These are phyloP conservation scores for Phialemonium atrogriseum DNA, from an alignment of 2,329 filamentous ascomycete species.

Conservation along the genomic window DNA sequence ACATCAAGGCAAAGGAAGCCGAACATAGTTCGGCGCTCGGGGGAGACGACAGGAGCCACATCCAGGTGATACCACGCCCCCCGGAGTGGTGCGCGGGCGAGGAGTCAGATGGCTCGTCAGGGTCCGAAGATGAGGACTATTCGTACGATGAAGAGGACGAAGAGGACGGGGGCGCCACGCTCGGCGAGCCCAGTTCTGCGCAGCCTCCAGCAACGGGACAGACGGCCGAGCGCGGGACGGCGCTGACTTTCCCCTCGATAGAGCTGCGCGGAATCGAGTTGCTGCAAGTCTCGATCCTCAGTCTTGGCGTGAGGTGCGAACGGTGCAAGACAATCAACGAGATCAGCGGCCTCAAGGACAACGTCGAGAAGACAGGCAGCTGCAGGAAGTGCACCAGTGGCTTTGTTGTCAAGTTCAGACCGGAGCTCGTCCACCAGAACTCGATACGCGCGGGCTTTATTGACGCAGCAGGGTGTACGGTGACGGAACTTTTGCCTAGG, in stretches of 20 bases:
- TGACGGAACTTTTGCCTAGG: slow-evolving; percentile 68
- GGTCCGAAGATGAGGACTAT: slow-evolving; percentile 35
- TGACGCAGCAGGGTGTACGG: slow-evolving; percentile 65
- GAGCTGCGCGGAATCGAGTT: slow-evolving; percentile 73
- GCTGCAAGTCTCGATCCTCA: slow-evolving; percentile 58
- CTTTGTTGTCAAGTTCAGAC: slow-evolving; percentile 49
- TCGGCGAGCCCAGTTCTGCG: slow-evolving; percentile 15
- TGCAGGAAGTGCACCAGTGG: slow-evolving; percentile 52
- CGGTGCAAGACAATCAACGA: slow-evolving; percentile 70
- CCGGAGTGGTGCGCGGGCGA: slow-evolving; percentile 60
- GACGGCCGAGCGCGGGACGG: slow-evolving; percentile 58
- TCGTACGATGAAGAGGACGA: slow-evolving; percentile 35
- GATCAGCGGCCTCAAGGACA: slow-evolving; percentile 53
- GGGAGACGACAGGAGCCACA: slow-evolving; percentile 52
- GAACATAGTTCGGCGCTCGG: slow-evolving; percentile 15
- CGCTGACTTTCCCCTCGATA: slow-evolving; percentile 68
- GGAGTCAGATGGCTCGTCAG: slow-evolving; percentile 34
- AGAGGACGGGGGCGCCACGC: slow-evolving; percentile 32
- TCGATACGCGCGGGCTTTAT: slow-evolving; percentile 72
- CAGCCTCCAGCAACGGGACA: slow-evolving; percentile 22
- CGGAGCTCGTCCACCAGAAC: slow-evolving; percentile 63
- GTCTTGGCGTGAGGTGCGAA: slow-evolving; percentile 67
- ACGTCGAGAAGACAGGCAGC: slow-evolving; percentile 35
- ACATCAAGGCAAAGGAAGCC: slow-evolving; percentile 14
- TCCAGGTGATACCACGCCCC: slow-evolving; percentile 65